These are phyloP conservation scores for Entophlyctis helioformis DNA, from an alignment of 192 early-diverging fungal species.

Conservation along the genomic window DNA sequence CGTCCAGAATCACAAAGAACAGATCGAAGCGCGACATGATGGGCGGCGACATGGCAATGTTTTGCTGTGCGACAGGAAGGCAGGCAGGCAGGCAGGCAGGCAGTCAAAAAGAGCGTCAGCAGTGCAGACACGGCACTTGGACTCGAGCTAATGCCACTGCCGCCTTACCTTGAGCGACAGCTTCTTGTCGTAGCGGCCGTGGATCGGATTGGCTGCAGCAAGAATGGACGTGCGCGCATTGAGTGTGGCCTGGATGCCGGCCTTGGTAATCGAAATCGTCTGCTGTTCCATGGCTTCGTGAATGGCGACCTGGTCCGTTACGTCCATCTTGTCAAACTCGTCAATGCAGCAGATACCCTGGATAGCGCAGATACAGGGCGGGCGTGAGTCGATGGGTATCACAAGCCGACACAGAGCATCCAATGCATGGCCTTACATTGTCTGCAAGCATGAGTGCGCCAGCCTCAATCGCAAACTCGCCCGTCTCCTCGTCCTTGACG, in stretches of 20 bases:
- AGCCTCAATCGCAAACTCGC: slow-evolving; percentile 95
- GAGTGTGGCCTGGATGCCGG: slow-evolving; percentile 88
- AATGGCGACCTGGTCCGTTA: slow-evolving; percentile 95
- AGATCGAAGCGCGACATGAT: slow-evolving; percentile 99
- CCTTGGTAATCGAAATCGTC: slow-evolving; percentile 93
- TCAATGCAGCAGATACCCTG: slow-evolving; percentile 96
- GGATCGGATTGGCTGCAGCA: slow-evolving; percentile 92
- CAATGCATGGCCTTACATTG: too few species aligned
- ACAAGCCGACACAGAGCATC: too few species aligned
- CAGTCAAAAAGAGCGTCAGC: background rate
- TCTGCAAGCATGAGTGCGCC: slow-evolving; percentile 97
- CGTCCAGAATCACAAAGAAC: slow-evolving; percentile 94
- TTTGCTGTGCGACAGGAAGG: slow-evolving; percentile 51
- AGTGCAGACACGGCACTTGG: background rate
- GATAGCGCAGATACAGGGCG: background rate
- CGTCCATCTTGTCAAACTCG: slow-evolving; percentile 99
- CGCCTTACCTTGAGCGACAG: slow-evolving; percentile 67
- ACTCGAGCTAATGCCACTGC: too few species aligned
- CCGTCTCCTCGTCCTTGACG: slow-evolving; percentile 92
- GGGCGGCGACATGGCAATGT: slow-evolving; percentile 88
- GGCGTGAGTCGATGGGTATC: background rate
- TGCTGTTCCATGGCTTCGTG: slow-evolving; percentile 99
- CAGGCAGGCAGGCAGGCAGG: background rate
- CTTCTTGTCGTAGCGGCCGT: slow-evolving; percentile 91
- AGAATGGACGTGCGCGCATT: slow-evolving; percentile 92